Base-by-base conservation (phyloP, 2,329 filamentous ascomycete species). In the Monosporascus sp. region DNA sequence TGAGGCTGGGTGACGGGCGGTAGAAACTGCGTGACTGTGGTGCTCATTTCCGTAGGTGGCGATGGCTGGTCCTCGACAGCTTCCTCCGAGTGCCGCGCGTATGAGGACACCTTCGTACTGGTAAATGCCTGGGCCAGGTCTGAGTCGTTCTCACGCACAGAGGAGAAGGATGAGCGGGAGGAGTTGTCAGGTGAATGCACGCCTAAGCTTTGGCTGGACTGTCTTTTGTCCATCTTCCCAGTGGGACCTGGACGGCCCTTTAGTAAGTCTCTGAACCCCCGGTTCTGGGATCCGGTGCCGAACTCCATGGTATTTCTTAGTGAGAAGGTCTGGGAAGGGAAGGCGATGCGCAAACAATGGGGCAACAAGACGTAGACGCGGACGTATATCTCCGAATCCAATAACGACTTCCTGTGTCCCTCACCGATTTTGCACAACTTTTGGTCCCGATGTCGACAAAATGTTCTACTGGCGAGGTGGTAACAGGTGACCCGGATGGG, bases 71-170 rank as follows among this genome's bases (percentile, higher is more conserved):
- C 80, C 63, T 77, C 74, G 55, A 80, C 65, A 47, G 73, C 77
- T 52, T 78, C 75, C 61, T 74, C 69, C 27, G 68, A 67, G 53
- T 72, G 69, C 27, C 61, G 60, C 46, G 73, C 73, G 62, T 83
- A 85, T 52, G 79, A 82, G 37, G 83, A 86, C 56, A 85, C 71
- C 67, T 85, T 86, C 65, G 80, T 80, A 51, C 77, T 77, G 49
- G 82, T 85, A 59, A 87, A 87, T 52, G 79, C 80, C 72, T 87
- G 83, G 52, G 80, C 77, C 31, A 84, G 69, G 55, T 79, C 77
- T 60, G 77, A 74, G 63, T 82, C 79, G 66, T 79, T 78, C 72
- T 85, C 81, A 56, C 81, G 75, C 54, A 85, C 80, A 46, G 81
- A 85, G 31, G 81, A 84, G 70, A 85, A 85, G 54, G 81, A 85